Evolutionary conservation across 352 stramenopile genomes (phyloP).

Genomic region (Phytophthora foliorum): DNA sequence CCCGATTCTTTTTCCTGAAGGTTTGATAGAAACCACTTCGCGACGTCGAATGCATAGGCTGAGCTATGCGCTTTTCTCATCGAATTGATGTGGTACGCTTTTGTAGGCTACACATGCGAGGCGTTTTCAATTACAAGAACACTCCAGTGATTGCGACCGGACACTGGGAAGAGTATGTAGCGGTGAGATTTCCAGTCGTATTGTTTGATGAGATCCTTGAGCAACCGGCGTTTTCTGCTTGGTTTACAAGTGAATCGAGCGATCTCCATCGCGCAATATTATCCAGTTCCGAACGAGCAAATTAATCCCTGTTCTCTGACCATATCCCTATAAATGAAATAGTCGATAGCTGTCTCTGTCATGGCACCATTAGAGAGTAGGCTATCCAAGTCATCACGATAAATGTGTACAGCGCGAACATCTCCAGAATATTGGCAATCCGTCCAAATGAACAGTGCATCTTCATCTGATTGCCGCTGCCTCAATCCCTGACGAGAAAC

Average conservation of each 20-base stretch:
- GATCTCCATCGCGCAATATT: background rate
- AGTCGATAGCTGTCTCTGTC: background rate
- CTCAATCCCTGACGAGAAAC: too few species aligned
- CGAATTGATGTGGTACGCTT: slow-evolving; percentile 10
- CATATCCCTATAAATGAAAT: slow-evolving; percentile 6
- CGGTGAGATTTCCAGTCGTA: background rate
- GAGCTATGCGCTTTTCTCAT: slow-evolving; percentile 5
- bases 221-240: background rate
- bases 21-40: background rate
- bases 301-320: background rate
- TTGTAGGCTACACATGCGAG: background rate
- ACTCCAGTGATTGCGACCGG: slow-evolving; percentile 8
- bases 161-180: background rate
- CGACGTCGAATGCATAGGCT: background rate
- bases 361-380: background rate
- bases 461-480: too few species aligned
- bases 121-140: slow-evolving; percentile 1
- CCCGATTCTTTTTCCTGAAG: background rate
- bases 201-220: background rate
- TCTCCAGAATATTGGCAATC: background rate
- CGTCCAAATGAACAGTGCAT: background rate
- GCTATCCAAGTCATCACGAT: background rate
- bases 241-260: background rate
- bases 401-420: background rate
- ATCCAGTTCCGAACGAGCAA: background rate